Conservation (phyloP, 2,329 filamentous ascomycete species). For the Calonectria leucothoes region DNA sequence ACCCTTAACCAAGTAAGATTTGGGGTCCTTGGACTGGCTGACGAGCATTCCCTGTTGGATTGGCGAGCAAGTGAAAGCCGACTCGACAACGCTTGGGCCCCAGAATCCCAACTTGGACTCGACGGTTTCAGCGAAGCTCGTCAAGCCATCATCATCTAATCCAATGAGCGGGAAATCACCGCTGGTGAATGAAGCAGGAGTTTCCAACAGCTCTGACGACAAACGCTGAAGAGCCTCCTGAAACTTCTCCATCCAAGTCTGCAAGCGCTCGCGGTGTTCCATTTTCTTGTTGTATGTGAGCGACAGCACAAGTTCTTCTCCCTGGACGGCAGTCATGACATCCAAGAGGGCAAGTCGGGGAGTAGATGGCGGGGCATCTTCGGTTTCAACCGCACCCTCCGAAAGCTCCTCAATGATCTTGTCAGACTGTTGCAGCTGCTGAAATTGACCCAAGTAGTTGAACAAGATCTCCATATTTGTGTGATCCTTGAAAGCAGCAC, state of each 20-base stretch:
- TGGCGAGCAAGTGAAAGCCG: conserved; percentile 26
- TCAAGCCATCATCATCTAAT: neutral
- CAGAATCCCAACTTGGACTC: neutral
- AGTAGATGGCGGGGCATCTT: neutral
- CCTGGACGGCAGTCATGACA: neutral
- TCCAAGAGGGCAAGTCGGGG: neutral
- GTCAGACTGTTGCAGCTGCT: conserved; percentile 33
- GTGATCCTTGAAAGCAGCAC: conserved; percentile 40
- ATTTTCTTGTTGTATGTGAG: conserved; percentile 1
- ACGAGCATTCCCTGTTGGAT: conserved; percentile 31
- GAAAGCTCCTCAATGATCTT: neutral
- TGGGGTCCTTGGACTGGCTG: conserved; percentile 18
- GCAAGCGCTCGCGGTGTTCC: neutral
- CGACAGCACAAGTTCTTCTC: neutral
- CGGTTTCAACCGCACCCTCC: neutral
- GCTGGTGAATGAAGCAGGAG: neutral
- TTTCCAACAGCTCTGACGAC: neutral
- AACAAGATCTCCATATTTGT: conserved; percentile 45
- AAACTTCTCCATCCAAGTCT: neutral
- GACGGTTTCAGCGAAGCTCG: neutral
- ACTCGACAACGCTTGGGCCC: conserved; percentile 6
- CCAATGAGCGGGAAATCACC: neutral
- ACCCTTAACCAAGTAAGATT: conserved; percentile 9
- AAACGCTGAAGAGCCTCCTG: neutral
- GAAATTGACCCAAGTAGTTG: conserved; percentile 37